phyloP scores from a whole-genome alignment of 495 filamentous ascomycete genomes.

The Podospora fimiseda region DNA sequence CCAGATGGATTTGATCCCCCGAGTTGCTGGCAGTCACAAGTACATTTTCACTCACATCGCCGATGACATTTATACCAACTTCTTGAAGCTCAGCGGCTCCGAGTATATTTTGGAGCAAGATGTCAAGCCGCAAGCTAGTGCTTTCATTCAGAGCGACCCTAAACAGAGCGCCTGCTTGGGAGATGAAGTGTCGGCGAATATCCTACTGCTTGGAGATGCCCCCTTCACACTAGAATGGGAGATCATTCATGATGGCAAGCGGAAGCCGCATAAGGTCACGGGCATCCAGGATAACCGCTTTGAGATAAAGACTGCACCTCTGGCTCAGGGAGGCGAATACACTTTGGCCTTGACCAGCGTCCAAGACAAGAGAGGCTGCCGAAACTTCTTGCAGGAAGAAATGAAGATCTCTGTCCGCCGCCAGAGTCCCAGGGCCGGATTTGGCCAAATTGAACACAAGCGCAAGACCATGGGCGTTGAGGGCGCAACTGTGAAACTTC shows the following conservation, averaged over 20 bases:
- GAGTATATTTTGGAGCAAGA: conserved; percentile 69
- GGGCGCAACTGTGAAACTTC: conserved; percentile 62
- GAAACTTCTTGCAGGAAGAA: conserved; percentile 72
- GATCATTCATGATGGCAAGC: conserved; percentile 81
- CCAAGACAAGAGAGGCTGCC: conserved; percentile 80
- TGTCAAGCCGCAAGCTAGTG: conserved; percentile 85
- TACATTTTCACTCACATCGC: conserved; percentile 77
- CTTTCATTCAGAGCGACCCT: conserved; percentile 53
- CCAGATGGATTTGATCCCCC: conserved; percentile 78
- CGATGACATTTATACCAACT: conserved; percentile 70
- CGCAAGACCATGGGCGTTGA: conserved; percentile 68
- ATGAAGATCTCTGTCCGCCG: conserved; percentile 77
- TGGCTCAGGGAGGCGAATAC: conserved; percentile 81
- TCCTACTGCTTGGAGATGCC: conserved; percentile 69
- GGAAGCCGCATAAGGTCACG: conserved; percentile 58
- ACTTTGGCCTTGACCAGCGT: conserved; percentile 73
- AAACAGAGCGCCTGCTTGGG: conserved; percentile 70
- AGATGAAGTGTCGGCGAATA: conserved; percentile 63
- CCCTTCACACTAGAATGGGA: conserved; percentile 93
- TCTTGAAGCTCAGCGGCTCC: conserved; percentile 40
- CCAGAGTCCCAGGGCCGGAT: conserved; percentile 76
- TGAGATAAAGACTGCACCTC: conserved; percentile 64
- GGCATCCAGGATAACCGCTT: conserved; percentile 53
- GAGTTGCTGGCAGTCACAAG: conserved; percentile 72
- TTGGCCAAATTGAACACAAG: conserved; percentile 75